Evolutionary conservation across 164 flowering plant species (phyloP).

Genomic region (Chimonanthus salicifolius): DNA sequence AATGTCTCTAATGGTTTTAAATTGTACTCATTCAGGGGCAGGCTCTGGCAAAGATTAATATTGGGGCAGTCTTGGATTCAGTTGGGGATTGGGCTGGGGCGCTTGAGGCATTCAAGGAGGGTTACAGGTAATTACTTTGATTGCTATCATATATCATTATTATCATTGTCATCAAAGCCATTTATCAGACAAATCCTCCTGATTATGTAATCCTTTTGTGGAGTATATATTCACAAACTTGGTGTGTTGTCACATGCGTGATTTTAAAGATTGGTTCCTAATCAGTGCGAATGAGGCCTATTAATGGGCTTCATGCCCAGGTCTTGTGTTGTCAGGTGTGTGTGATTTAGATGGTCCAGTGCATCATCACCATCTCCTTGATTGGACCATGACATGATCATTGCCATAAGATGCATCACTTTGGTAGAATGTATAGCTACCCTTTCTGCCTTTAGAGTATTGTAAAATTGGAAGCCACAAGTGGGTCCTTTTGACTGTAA

Average conservation of each 20-base stretch:
- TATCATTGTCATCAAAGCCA: neutral
- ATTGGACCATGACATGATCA: too few relatives aligned
- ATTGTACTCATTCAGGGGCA: constrained; percentile 60
- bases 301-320: too few relatives aligned
- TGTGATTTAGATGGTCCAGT: too few relatives aligned
- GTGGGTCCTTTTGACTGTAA: neutral
- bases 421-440: too few relatives aligned
- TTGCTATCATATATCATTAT: neutral
- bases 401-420: too few relatives aligned
- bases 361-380: too few relatives aligned
- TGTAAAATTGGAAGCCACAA: neutral
- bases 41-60: constrained; percentile 72
- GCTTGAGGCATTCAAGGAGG: constrained; percentile 72
- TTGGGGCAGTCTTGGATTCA: constrained; percentile 74
- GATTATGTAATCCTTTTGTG: neutral
- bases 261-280: too few relatives aligned
- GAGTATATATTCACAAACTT: neutral
- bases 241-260: neutral
- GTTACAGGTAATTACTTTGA: constrained; percentile 48
- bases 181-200: neutral
- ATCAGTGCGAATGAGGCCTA: too few relatives aligned
- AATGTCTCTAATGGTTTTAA: neutral
- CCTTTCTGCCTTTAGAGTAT: neutral
- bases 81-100: constrained; percentile 70
- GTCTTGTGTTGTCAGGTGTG: too few relatives aligned